Percentiles rank a stretch among this genome's conserved stretches.
Evolutionary conservation across 2,329 filamentous ascomycete species (phyloP).

Genomic region (Talaromyces pinophilus): DNA sequence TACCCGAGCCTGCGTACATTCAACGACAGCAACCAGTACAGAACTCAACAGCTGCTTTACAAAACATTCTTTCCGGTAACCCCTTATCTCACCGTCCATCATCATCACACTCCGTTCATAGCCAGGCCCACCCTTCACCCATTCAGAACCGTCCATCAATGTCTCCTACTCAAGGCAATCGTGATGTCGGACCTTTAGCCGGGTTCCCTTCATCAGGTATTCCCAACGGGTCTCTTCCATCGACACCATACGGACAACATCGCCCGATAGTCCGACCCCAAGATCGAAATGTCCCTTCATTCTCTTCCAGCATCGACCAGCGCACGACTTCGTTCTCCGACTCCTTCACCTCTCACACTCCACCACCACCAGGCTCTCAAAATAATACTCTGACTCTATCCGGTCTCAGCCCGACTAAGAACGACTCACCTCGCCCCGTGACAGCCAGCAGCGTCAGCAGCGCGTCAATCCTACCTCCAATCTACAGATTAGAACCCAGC

Average conservation of each 20-base stretch:
- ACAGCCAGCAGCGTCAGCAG: conserved; percentile 38
- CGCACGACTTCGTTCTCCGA: conserved; percentile 36
- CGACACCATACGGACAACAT: conserved; percentile 38
- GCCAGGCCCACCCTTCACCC: conserved; percentile 39
- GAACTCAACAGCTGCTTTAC: conserved; percentile 31
- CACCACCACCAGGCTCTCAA: conserved; percentile 39
- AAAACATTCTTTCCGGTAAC: conserved; percentile 21
- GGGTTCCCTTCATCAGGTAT: conserved; percentile 39
- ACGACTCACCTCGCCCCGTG: conserved; percentile 42
- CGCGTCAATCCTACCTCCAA: conserved; percentile 43
- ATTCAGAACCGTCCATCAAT: conserved; percentile 50
- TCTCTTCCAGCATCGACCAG: conserved; percentile 34
- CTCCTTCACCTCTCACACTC: conserved; percentile 31
- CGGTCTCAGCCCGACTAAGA: conserved; percentile 50
- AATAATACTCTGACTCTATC: conserved; percentile 41
- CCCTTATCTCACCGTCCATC: conserved; percentile 38
- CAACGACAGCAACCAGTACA: conserved; percentile 32
- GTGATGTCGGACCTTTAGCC: conserved; percentile 50
- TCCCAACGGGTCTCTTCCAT: conserved; percentile 34
- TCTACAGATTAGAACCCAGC: conserved; percentile 45
- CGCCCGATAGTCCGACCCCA: conserved; percentile 33
- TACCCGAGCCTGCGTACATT: conserved; percentile 21
- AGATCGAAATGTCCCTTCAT: conserved; percentile 29
- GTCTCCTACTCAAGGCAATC: conserved; percentile 53
- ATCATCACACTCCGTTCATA: conserved; percentile 44